Conservation (phyloP, 2,329 filamentous ascomycete genomes). For the Venturia carpophila region DNA sequence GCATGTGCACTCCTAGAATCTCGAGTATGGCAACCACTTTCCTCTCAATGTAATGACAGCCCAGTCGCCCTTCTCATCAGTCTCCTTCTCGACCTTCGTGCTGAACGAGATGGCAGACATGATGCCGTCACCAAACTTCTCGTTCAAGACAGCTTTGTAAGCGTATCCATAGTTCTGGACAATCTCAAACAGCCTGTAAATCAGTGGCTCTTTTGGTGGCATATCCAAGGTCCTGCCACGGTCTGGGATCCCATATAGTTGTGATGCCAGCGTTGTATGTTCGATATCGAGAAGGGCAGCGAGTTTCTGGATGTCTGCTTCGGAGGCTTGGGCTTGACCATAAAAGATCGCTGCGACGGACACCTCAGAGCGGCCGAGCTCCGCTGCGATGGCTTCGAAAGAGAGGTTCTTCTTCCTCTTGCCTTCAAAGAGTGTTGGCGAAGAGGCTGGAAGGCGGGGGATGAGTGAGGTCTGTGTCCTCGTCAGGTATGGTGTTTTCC, state of each 20-base stretch:
- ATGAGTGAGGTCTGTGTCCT: constrained; percentile 52
- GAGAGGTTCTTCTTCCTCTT: constrained; percentile 68
- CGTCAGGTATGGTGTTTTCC: not conserved
- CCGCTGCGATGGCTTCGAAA: constrained; percentile 69
- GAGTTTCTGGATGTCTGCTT: constrained; percentile 62
- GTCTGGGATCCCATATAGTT: constrained; percentile 64
- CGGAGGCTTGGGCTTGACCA: constrained; percentile 67
- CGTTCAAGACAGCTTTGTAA: constrained; percentile 90
- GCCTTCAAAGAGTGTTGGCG: constrained; percentile 67
- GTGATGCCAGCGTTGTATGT: constrained; percentile 47
- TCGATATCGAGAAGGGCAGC: constrained; percentile 57
- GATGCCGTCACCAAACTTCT: constrained; percentile 75
- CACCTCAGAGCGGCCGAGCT: constrained; percentile 72
- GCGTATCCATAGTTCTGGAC: constrained; percentile 96
- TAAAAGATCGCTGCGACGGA: constrained; percentile 86
- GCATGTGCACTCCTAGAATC: constrained; percentile 33
- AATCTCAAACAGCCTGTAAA: constrained; percentile 88
- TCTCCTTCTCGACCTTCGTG: constrained; percentile 89
- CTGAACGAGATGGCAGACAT: constrained; percentile 94
- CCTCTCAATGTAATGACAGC: constrained; percentile 75
- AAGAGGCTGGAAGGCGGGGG: constrained; percentile 61
- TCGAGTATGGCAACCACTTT: constrained; percentile 62
- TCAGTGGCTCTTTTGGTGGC: constrained; percentile 76
- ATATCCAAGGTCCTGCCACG: constrained; percentile 71
- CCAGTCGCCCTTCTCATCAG: constrained; percentile 77